phyloP scores from a whole-genome alignment of 306 rosid genomes.

The Trifolium pratense region DNA sequence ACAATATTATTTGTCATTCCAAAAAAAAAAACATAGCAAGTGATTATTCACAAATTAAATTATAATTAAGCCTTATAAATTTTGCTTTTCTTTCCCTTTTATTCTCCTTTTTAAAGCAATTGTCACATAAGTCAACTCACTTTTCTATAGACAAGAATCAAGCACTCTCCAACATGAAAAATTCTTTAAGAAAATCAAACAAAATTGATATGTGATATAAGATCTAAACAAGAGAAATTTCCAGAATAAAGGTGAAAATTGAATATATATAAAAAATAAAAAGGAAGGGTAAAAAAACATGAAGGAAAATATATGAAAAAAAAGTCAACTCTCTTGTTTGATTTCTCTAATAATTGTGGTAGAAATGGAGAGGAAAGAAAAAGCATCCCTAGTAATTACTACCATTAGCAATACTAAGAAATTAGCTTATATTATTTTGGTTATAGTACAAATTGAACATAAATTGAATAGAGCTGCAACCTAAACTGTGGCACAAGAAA shows the following conservation, averaged over 20 bases:
- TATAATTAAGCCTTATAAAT: neutral
- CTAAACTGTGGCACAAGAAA: no score
- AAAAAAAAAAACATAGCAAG: no score
- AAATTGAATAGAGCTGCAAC: no score
- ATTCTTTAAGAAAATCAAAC: neutral
- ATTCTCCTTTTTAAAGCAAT: neutral
- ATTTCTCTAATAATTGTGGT: no score
- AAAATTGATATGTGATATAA: conserved; percentile 1
- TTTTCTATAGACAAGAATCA: conserved; percentile 41
- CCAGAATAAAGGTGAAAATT: neutral
- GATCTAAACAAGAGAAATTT: neutral
- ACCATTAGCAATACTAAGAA: no score
- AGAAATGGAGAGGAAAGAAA: no score
- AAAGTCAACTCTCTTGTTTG: no score
- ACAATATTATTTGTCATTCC: no score
- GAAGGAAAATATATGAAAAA: no score
- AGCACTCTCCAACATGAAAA: conserved; percentile 3
- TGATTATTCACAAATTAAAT: neutral
- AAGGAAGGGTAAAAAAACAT: neutral
- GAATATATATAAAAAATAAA: neutral
- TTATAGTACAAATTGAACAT: no score
- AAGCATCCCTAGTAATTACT: no score
- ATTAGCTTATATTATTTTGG: no score
- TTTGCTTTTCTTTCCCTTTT: neutral
- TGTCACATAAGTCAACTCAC: conserved; percentile 52